Evolutionary conservation across 129 eudicot species (phyloP).

Genomic region (Tagetes patula): DNA sequence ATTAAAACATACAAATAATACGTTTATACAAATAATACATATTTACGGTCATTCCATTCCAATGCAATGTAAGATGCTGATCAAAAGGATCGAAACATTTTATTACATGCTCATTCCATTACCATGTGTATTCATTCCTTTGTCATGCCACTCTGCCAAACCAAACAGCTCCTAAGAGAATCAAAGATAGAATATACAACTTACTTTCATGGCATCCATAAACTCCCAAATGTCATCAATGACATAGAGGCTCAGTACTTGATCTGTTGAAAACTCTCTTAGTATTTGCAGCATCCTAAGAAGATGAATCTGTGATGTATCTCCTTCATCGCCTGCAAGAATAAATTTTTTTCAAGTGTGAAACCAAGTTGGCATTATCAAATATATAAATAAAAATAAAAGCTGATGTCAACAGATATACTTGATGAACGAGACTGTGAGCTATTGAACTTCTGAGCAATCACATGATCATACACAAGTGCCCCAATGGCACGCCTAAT

Average conservation of each 20-base stretch:
- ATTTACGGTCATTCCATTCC: not conserved
- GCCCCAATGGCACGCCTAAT: conserved; percentile 94
- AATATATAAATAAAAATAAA: not conserved
- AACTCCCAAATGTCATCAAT: conserved; percentile 99
- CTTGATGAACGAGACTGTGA: conserved; percentile 79
- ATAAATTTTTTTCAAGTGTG: conserved; percentile 17
- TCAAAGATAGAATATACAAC: conserved; percentile 25
- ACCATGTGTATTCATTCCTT: conserved; percentile 3
- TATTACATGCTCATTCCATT: conserved; percentile 5
- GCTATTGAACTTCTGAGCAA: conserved; percentile 77
- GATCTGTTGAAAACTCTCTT: conserved; percentile 86
- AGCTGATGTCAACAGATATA: conserved; percentile 18
- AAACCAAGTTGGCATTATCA: conserved; percentile 19
- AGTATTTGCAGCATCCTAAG: conserved; percentile 85
- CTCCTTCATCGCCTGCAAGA: conserved; percentile 63
- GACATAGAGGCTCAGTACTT: conserved; percentile 73
- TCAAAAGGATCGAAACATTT: not conserved
- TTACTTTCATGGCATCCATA: conserved; percentile 97
- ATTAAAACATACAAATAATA: not conserved
- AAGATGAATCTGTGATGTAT: conserved; percentile 71
- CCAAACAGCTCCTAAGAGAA: conserved; percentile 1
- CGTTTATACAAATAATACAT: too few relatives aligned
- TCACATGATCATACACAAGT: conserved; percentile 90
- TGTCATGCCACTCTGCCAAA: not conserved
- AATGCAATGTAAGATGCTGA: not conserved